A percentile compares a stretch with the other conserved stretches of the same genome.
Conservation (phyloP, 2,329 filamentous ascomycete species). For the Meredithiella fracta region DNA sequence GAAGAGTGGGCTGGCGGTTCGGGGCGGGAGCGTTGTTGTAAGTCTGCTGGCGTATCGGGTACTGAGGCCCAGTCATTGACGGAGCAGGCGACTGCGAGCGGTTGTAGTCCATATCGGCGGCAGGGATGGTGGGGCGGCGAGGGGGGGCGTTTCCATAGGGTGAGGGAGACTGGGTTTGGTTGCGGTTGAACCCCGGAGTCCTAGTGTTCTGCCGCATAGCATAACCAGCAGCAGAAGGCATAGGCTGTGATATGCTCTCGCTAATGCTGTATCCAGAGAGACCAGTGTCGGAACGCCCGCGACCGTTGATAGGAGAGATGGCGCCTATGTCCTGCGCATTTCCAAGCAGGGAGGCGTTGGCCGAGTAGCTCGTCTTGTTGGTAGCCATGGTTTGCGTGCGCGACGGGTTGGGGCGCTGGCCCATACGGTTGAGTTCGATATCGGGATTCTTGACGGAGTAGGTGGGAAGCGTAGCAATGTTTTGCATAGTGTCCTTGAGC, state of each 20-base stretch:
- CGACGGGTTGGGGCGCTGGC: conserved; percentile 30
- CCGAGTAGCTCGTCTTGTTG: conserved; percentile 40
- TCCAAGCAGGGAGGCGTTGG: conserved; percentile 44
- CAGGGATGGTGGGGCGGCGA: conserved; percentile 6
- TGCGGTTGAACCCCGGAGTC: background rate
- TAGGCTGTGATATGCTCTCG: conserved; percentile 1
- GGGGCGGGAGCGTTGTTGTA: conserved; percentile 4
- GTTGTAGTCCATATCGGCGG: conserved; percentile 34
- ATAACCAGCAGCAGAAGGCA: conserved; percentile 2
- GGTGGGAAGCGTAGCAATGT: conserved; percentile 39
- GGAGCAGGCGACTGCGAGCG: conserved; percentile 24
- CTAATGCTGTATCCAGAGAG: conserved; percentile 4
- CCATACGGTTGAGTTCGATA: conserved; percentile 35
- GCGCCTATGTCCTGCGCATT: conserved; percentile 31
- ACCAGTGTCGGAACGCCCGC: background rate
- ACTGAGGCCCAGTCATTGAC: conserved; percentile 19
- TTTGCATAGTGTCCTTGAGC: conserved; percentile 35
- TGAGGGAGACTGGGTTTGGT: conserved; percentile 6
- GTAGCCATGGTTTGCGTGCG: conserved; percentile 29
- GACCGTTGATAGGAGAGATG: background rate
- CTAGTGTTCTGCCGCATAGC: conserved; percentile 7
- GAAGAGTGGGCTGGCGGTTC: conserved; percentile 5
- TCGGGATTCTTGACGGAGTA: conserved; percentile 45
- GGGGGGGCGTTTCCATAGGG: conserved; percentile 6
- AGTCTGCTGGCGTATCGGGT: conserved; percentile 11